Evolutionary conservation across 208 protist species (phyloP), one percentile per base, ranked within the genome.

Genomic region (Trypanosoma brucei): DNA sequence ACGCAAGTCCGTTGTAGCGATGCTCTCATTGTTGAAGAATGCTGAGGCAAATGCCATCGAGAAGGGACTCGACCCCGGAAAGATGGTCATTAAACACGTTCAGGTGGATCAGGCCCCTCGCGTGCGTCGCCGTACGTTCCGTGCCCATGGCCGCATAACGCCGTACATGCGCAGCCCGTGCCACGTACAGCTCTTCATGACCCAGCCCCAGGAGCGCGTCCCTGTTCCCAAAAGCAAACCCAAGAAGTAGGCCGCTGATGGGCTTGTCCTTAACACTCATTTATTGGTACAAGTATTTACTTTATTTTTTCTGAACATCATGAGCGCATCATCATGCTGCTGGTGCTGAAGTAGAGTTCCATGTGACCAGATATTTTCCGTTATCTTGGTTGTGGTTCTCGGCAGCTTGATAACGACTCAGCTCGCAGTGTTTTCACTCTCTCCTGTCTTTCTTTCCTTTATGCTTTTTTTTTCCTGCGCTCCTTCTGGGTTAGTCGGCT

Each of bases 71-170:
- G 80, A 97, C 74, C 79, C 88, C 65, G 84, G 83, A 68, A 89
- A 91, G 76, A 93, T 98, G 79, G 66, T 92, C 65, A 83, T 98
- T 68, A 89, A 91, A 68, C 94, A 97, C 84, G 79, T 97, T 53
- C 83, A 96, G 76, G 94, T 97, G 22, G 83, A 97, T 60, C 62
- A 92, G 75, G 96, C 94, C 52, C 68, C 81, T 56, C 86, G 82
- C 70, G 88, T 94, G 77, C 88, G 95, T 67, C 87, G 96, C 76
- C 86, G 94, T 73, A 97, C 93, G 46, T 98, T 95, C 82, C 88
- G 96, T 76, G 96, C 96, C 52, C 96, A 98, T 76, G 96, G 96
- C 59, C 88, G 94, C 73, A 98, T 98, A 65, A 81, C 79, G 30
- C 88, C 92, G 51, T 97, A 88, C 89, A 97, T 97, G 92, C 92